Percentiles rank a stretch among this genome's conserved stretches.
These are phyloP conservation scores for Microdochium paspali DNA, from an alignment of 2,329 filamentous ascomycete species.

Conservation along the genomic window DNA sequence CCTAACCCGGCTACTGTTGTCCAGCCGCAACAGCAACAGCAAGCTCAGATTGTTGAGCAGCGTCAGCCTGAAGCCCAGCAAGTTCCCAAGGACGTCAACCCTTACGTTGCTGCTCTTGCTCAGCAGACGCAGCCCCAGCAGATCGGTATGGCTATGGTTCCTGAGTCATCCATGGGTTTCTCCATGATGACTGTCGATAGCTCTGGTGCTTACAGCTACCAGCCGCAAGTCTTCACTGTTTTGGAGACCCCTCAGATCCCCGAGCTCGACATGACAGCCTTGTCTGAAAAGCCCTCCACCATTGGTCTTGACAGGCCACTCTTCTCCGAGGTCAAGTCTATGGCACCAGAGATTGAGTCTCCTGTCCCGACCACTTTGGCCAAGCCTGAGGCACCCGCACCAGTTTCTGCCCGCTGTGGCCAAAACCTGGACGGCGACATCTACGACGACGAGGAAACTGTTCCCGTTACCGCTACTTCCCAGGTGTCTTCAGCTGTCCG, in stretches of 20 bases:
- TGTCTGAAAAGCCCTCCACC: conserved; percentile 64
- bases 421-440: conserved; percentile 42
- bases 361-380: conserved; percentile 21
- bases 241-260: conserved; percentile 61
- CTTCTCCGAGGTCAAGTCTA: background rate
- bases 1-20: conserved; percentile 41
- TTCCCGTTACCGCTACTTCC: conserved; percentile 15
- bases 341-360: conserved; percentile 35
- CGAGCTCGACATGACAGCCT: conserved; percentile 46
- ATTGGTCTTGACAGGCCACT: conserved; percentile 13
- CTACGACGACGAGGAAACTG: conserved; percentile 40
- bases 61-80: conserved; percentile 36
- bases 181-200: conserved; percentile 56
- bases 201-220: conserved; percentile 44
- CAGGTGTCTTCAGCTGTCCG: conserved; percentile 33
- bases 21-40: conserved; percentile 21
- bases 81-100: conserved; percentile 57
- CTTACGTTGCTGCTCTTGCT: conserved; percentile 38
- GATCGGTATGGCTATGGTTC: conserved; percentile 75
- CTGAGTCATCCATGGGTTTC: conserved; percentile 69
- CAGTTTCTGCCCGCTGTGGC: conserved; percentile 14
- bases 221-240: conserved; percentile 66
- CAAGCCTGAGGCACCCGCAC: conserved; percentile 19
- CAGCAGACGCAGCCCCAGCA: conserved; percentile 52
- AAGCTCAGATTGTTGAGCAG: conserved; percentile 29